phyloP scores from a whole-genome alignment of 257 asterid genomes.

The Salvia hispanica region DNA sequence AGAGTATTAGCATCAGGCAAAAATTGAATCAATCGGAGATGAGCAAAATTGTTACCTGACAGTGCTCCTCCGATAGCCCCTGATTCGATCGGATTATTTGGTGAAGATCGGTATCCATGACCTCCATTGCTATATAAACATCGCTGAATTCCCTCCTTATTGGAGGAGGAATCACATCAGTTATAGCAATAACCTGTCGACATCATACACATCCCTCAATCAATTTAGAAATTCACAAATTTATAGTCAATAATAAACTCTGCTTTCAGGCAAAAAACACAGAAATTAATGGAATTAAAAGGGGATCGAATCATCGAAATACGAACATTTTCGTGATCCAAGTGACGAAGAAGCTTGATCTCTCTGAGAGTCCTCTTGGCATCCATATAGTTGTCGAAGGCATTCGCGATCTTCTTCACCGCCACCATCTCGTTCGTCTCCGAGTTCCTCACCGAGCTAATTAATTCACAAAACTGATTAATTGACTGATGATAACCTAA shows the following conservation, averaged over 20 bases:
- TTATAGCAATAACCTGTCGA: conserved; percentile 66
- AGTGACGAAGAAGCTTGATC: conserved; percentile 93
- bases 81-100: conserved; percentile 96
- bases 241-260: too few species aligned
- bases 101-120: conserved; percentile 99
- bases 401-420: conserved; percentile 87
- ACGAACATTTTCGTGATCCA: conserved; percentile 92
- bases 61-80: conserved; percentile 86
- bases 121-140: conserved; percentile 75
- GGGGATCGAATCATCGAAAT: not conserved
- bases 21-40: not conserved
- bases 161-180: conserved; percentile 97
- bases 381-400: conserved; percentile 90
- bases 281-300: not conserved
- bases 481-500: too few species aligned
- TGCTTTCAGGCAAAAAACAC: not conserved
- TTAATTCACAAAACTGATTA: conserved; percentile 10
- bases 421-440: conserved; percentile 98
- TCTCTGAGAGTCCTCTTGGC: conserved; percentile 94
- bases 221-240: not conserved
- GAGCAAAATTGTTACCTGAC: conserved; percentile 55
- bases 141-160: conserved; percentile 76
- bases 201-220: conserved; percentile 8
- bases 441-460: conserved; percentile 69
- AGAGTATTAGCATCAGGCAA: conserved; percentile 21